Evolutionary conservation across 2,329 filamentous ascomycete genomes (phyloP).

Genomic region (Phyllosticta citribraziliensis): DNA sequence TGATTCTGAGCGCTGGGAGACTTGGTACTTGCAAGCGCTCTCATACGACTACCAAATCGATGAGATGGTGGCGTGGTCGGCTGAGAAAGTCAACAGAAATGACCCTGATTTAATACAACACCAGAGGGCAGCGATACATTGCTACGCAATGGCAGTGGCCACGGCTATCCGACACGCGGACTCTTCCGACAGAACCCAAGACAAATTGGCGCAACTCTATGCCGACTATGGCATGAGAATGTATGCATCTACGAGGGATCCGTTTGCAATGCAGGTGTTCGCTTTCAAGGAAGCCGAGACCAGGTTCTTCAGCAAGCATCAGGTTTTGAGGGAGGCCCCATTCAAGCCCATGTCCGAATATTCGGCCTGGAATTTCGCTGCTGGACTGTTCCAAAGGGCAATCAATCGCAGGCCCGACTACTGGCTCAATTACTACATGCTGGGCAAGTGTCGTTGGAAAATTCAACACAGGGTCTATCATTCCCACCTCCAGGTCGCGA

Average conservation of each 20-base stretch:
- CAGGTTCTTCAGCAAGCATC: constrained; percentile 43
- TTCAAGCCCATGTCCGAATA: constrained; percentile 50
- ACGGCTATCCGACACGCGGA: constrained; percentile 49
- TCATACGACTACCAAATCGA: constrained; percentile 83
- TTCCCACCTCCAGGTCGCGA: no score
- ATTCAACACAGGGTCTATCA: no score
- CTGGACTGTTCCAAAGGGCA: constrained; percentile 50
- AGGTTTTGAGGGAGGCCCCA: constrained; percentile 34
- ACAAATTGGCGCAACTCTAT: constrained; percentile 55
- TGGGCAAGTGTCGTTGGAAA: constrained; percentile 64
- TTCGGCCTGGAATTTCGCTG: constrained; percentile 56
- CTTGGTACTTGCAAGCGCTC: constrained; percentile 81
- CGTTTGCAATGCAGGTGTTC: constrained; percentile 59
- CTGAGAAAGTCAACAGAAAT: constrained; percentile 83
- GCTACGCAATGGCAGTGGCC: constrained; percentile 59
- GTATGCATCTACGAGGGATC: constrained; percentile 59
- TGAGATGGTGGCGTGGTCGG: constrained; percentile 77
- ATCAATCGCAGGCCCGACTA: constrained; percentile 48
- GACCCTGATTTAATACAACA: constrained; percentile 62
- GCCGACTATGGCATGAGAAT: constrained; percentile 58
- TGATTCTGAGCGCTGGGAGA: constrained; percentile 73
- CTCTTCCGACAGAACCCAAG: constrained; percentile 41
- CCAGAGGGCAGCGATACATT: constrained; percentile 75
- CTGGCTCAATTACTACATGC: constrained; percentile 60
- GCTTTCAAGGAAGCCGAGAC: constrained; percentile 47